Evolutionary conservation across 2,329 filamentous ascomycete species (phyloP).

Genomic region (Fusarium phyllophilum): DNA sequence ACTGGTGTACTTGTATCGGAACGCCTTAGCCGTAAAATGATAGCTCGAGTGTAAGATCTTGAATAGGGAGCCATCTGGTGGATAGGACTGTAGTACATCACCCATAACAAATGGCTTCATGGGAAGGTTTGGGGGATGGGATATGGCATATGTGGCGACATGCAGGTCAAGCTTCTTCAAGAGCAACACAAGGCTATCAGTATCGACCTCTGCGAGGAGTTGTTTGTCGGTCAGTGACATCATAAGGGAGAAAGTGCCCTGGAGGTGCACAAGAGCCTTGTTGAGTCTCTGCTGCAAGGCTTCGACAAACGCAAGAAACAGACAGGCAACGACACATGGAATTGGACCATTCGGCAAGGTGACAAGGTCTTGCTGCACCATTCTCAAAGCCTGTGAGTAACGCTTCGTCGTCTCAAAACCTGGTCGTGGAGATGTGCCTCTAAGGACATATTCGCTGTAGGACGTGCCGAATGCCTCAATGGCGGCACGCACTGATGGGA

Average conservation of each 20-base stretch:
- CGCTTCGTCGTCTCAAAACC: constrained; percentile 11
- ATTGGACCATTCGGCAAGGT: constrained; percentile 13
- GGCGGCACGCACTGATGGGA: constrained; percentile 33
- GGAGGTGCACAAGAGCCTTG: constrained; percentile 12
- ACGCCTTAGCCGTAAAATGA: constrained; percentile 25
- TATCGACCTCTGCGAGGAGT: neutral
- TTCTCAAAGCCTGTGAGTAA: constrained; percentile 19
- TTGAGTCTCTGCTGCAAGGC: constrained; percentile 24
- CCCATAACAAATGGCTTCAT: neutral
- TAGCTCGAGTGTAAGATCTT: constrained; percentile 23
- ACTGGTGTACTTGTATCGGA: constrained; percentile 27
- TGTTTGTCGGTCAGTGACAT: neutral
- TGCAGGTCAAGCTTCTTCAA: constrained; percentile 36
- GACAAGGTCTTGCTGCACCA: constrained; percentile 28
- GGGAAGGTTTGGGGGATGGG: constrained; percentile 16
- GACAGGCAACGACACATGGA: constrained; percentile 31
- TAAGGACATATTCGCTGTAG: constrained; percentile 31
- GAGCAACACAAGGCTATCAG: constrained; percentile 5
- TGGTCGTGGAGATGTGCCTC: neutral
- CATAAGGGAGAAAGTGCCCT: constrained; percentile 23
- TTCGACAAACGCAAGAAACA: constrained; percentile 26
- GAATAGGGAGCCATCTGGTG: constrained; percentile 6
- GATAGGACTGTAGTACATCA: neutral
- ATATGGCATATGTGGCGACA: constrained; percentile 28
- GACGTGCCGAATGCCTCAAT: constrained; percentile 28